Base-by-base conservation (phyloP, 2,329 filamentous ascomycete genomes). In the Xenosphaeropsis pyriputrescens region DNA sequence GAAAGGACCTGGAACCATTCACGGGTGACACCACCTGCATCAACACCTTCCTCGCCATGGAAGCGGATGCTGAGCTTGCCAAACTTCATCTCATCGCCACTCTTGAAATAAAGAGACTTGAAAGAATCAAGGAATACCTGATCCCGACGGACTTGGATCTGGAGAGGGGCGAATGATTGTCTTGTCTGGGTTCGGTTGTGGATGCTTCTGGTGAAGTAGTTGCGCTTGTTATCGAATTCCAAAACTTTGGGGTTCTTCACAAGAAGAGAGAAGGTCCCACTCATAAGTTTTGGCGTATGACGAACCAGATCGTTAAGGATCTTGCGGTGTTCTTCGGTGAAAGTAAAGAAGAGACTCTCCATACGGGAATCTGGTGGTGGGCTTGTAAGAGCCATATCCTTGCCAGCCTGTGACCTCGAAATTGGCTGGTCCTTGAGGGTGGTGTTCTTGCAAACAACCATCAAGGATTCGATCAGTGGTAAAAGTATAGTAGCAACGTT, bases 401-500 rank as follows among this genome's bases (percentile, higher is more conserved):
- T 82, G 44, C 57, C 62, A 29, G 59, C 40, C 56, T 69, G 56
- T 11, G 48, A 42, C 12, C 47, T 44, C 30, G 42, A 38, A 7
- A 47, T 37, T 5, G 49, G 44, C 18, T 44, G 35, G 26, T 51
- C 53, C 56, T 46, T 70, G 57, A 34, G 61, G 2, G 85, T 82
- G 7, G 86, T 94, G 58, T 96, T 96, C 67, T 96, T 98, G 71
- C 93, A 98, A 18, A 98, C 88, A 38, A 98, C 91, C 91, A 98
- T 98, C 43, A 98, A 67, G 5, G 88, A 85, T 59, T 98, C 91
- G 43, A 98, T 95, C 19, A 98, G 66, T 19, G 91, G 91, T 29
- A 96, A 67, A 18, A 98, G 70, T 45, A 96, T 96, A 1, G 89
- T 96, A 19, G 91, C 93, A 40, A 98, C 88, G 51, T 93, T 95